These are phyloP conservation scores for Penicillium sp. DNA, from an alignment of 2,329 filamentous ascomycete genomes.

Conservation along the genomic window DNA sequence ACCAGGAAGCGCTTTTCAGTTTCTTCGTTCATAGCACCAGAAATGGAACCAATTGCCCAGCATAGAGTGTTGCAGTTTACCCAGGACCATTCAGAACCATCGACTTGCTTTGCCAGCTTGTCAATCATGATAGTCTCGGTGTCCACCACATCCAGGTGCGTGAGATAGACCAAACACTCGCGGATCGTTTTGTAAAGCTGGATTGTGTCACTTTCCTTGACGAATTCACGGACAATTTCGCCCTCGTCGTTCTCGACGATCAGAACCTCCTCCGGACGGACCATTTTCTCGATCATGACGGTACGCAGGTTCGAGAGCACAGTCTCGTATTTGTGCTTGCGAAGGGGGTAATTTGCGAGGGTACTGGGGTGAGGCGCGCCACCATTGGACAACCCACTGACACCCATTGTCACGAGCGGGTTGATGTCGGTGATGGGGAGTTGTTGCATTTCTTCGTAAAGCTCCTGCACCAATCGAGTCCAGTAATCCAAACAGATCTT, in stretches of 20 bases:
- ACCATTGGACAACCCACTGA: slow-evolving; percentile 65
- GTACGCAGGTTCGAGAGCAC: slow-evolving; percentile 88
- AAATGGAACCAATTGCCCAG: slow-evolving; percentile 99
- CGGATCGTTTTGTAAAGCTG: slow-evolving; percentile 98
- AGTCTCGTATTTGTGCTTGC: slow-evolving; percentile 97
- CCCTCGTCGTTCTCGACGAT: slow-evolving; percentile 99
- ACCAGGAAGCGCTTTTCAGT: slow-evolving; percentile 98
- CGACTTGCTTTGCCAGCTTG: slow-evolving; percentile 90
- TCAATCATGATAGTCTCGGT: slow-evolving; percentile 99
- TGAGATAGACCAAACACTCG: slow-evolving; percentile 94
- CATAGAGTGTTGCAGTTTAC: slow-evolving; percentile 99
- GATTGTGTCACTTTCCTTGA: slow-evolving; percentile 98
- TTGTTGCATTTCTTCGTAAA: slow-evolving; percentile 98
- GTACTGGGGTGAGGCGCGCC: slow-evolving; percentile 79
- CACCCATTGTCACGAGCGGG: slow-evolving; percentile 75
- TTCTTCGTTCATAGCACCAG: slow-evolving; percentile 98
- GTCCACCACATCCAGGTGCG: slow-evolving; percentile 93
- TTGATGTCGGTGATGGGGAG: slow-evolving; percentile 91
- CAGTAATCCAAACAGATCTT: slow-evolving; percentile 99
- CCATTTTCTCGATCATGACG: slow-evolving; percentile 99
- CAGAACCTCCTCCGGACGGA: slow-evolving; percentile 91
- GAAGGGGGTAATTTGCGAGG: slow-evolving; percentile 84
- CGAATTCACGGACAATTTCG: slow-evolving; percentile 97
- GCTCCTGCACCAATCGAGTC: slow-evolving; percentile 95
- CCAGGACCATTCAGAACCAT: slow-evolving; percentile 97